Base-by-base conservation (phyloP, 2,329 filamentous ascomycete species). In the Pseudogymnoascus sp. region DNA sequence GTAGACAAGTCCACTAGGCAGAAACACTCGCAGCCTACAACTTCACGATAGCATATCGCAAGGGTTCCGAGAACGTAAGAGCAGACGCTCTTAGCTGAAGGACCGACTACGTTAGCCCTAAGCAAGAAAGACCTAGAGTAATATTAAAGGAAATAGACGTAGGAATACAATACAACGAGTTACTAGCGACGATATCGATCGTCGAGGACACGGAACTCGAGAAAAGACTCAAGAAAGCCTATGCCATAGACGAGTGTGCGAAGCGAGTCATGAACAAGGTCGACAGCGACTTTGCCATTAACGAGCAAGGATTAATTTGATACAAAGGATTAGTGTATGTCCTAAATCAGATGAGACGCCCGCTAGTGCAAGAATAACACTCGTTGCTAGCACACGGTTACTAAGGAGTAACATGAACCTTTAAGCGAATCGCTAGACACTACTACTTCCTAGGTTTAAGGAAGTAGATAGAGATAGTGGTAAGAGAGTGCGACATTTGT, bases 1-100 rank as follows among this genome's bases (percentile, higher is more conserved):
- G 63, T n/a, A 38, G 69, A 24, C 65, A 72, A 64, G 68, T 64
- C 13, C 11, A 67, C 16, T 74, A 67, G 68, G 59, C 66, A 4
- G 64, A 71, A 63, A 61, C 64, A 14, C 62, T 72, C 10, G 61
- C 63, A 6, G n/a, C 37, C 21, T 72, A 65, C 63, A 56, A 70
- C 26, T 72, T 70, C 29, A 56, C 61, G 33, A 71, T 71, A 31
- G 37, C 16, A 5, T 70, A 65, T 50, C 11, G 60, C 1, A 33
- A 26, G 3, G n/a, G 47, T 6, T 40, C 37, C 19, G 10, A 16
- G n/a, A 40, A 40, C 2, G n/a, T 2, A 40, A 19, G n/a, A 40
- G 37, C n/a, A 40, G n/a, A 40, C 1, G n/a, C 37, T 40, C 14
- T 40, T 16, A 40, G 37, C n/a, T 7, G 2, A 16, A 40, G 37